A percentile compares a stretch with the other conserved stretches of the same genome.
These are phyloP conservation scores for Colletotrichum limetticola DNA, from an alignment of 2,329 filamentous ascomycete genomes.

Conservation along the genomic window DNA sequence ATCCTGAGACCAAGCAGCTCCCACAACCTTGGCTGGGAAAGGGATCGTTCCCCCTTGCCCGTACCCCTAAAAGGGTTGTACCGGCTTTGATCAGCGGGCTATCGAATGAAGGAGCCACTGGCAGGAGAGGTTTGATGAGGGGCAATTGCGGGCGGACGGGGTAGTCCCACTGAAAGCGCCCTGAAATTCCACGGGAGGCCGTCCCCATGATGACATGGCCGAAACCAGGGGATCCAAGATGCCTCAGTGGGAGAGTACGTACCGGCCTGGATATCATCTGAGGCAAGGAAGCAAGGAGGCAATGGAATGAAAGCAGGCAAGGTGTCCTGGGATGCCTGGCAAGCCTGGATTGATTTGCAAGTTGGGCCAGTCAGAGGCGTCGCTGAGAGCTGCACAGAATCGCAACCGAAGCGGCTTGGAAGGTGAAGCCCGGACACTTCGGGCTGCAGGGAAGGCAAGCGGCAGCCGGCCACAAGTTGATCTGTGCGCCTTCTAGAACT, in stretches of 20 bases:
- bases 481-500: conserved; percentile 39
- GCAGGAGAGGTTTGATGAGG: conserved; percentile 25
- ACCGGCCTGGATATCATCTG: not conserved
- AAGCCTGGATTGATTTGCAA: not conserved
- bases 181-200: conserved; percentile 34
- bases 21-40: conserved; percentile 9
- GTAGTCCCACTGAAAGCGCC: conserved; percentile 35
- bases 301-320: not conserved
- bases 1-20: conserved; percentile 6
- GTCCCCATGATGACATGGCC: conserved; percentile 34
- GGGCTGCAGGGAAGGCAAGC: conserved; percentile 31
- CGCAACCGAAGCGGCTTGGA: conserved; percentile 36
- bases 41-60: conserved; percentile 16
- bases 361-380: conserved; percentile 24
- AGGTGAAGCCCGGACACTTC: conserved; percentile 37
- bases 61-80: conserved; percentile 7
- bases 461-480: conserved; percentile 9
- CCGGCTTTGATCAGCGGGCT: conserved; percentile 25
- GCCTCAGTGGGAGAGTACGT: not conserved
- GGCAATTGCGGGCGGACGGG: conserved; percentile 32
- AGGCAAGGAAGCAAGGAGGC: not conserved
- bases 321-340: not conserved
- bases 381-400: conserved; percentile 35
- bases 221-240: conserved; percentile 33
- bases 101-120: conserved; percentile 24